Conservation (phyloP, 1,284 basidiomycete species). For the Inonotus hispidus region DNA sequence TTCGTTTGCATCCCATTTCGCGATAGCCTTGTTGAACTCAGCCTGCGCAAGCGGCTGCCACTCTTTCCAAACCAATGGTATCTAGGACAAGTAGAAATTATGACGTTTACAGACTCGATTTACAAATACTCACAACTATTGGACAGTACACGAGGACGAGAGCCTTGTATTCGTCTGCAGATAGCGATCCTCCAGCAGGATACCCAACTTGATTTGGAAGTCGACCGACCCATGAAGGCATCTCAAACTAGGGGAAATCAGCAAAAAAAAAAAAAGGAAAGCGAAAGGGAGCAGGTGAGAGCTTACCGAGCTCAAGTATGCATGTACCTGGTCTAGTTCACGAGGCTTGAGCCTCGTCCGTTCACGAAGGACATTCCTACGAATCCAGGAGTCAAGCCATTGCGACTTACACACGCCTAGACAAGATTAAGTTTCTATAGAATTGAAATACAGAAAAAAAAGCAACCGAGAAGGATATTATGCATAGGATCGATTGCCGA, state of each 20-base stretch:
- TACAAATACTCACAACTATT: conserved; percentile 5
- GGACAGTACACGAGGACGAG: conserved; percentile 11
- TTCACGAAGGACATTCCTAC: neutral
- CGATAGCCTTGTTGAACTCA: conserved; percentile 7
- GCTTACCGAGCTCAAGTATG: conserved; percentile 9
- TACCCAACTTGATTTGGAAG: conserved; percentile 16
- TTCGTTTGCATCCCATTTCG: conserved; percentile 17
- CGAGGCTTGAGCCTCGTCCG: conserved; percentile 2
- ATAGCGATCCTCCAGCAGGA: conserved; percentile 13
- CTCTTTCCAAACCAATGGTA: conserved; percentile 21
- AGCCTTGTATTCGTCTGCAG: conserved; percentile 16
- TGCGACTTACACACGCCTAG: conserved; percentile 14
- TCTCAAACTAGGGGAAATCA: conserved; percentile 13
- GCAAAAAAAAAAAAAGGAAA: too few relatives aligned
- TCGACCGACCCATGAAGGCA: conserved; percentile 15
- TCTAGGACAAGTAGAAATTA: neutral
- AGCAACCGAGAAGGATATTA: conserved; percentile 16
- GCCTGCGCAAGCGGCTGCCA: conserved; percentile 8
- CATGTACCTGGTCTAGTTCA: conserved; percentile 16
- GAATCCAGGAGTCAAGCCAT: conserved; percentile 17
- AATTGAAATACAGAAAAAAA: neutral
- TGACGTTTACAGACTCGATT: neutral
- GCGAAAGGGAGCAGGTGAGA: neutral
- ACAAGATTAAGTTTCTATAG: neutral
- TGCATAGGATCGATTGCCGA: conserved; percentile 20